Evolutionary conservation across 768 basidiomycete species (phyloP).

Genomic region (Mycena crocata): DNA sequence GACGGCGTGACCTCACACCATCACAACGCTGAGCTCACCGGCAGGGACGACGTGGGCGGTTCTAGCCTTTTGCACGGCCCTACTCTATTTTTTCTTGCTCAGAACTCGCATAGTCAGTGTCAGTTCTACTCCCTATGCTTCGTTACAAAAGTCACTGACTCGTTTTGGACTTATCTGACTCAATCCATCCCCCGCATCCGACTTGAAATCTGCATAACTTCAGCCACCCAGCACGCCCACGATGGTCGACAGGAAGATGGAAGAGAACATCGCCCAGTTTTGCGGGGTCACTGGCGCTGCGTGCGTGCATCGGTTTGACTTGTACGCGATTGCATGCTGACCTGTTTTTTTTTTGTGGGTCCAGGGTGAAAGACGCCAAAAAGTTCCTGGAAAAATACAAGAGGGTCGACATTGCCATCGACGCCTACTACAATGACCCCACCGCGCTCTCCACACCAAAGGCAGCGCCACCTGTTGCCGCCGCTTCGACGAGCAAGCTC

Average conservation of each 20-base stretch:
- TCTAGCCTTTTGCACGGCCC: constrained; percentile 8
- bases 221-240: not conserved
- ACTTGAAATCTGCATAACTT: not conserved
- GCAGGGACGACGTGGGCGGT: constrained; percentile 15
- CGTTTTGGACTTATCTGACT: not conserved
- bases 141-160: not conserved
- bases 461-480: constrained; percentile 23
- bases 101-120: constrained; percentile 2
- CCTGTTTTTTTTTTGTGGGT: not conserved
- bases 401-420: constrained; percentile 77
- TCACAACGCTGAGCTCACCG: not conserved
- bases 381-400: constrained; percentile 78
- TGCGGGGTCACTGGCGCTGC: constrained; percentile 75
- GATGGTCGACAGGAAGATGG: constrained; percentile 57
- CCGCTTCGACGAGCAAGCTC: constrained; percentile 66
- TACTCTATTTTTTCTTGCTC: not conserved
- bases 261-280: constrained; percentile 68
- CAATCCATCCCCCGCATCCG: not conserved
- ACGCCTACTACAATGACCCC: constrained; percentile 77
- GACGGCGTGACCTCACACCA: not conserved
- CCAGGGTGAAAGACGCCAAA: constrained; percentile 67
- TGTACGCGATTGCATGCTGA: not conserved
- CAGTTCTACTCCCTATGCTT: not conserved
- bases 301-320: constrained; percentile 55
- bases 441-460: constrained; percentile 45